Percentiles rank a stretch among this genome's conserved stretches.
Conservation (phyloP, 108 stramenopile genomes). For the Fistulifera solaris region DNA sequence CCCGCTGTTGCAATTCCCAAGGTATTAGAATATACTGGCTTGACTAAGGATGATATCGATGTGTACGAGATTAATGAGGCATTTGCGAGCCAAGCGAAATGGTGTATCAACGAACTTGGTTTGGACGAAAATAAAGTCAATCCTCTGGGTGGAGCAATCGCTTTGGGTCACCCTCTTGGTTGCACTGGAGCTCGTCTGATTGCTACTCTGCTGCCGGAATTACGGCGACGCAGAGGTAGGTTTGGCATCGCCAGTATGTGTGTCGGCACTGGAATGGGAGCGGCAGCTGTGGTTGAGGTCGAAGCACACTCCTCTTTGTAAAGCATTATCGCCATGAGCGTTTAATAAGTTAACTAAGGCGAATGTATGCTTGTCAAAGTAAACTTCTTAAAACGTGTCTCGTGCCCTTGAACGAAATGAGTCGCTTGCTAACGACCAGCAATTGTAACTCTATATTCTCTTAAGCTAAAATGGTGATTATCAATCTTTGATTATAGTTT, state of each 20-base stretch:
- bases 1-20: slow-evolving; percentile 89
- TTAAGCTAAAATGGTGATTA: too few relatives aligned
- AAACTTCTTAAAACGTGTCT: too few relatives aligned
- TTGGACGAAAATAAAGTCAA: slow-evolving; percentile 78
- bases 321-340: background rate
- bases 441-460: too few relatives aligned
- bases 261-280: slow-evolving; percentile 96
- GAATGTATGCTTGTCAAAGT: too few relatives aligned
- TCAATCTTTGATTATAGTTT: too few relatives aligned
- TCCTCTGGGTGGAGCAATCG: slow-evolving; percentile 95
- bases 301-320: slow-evolving; percentile 24
- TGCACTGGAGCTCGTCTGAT: slow-evolving; percentile 90
- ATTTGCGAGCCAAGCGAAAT: slow-evolving; percentile 85
- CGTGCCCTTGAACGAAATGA: too few relatives aligned
- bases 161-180: slow-evolving; percentile 93
- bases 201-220: slow-evolving; percentile 82
- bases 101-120: slow-evolving; percentile 57
- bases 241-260: slow-evolving; percentile 92
- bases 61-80: slow-evolving; percentile 98
- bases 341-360: too few relatives aligned
- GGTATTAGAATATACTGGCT: slow-evolving; percentile 46
- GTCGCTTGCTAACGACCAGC: too few relatives aligned
- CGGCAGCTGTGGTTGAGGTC: slow-evolving; percentile 90
- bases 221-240: slow-evolving; percentile 54
- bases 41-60: slow-evolving; percentile 72